Base-by-base conservation (phyloP, 257 asterid genomes). In the Solanum pinnatisectum region DNA sequence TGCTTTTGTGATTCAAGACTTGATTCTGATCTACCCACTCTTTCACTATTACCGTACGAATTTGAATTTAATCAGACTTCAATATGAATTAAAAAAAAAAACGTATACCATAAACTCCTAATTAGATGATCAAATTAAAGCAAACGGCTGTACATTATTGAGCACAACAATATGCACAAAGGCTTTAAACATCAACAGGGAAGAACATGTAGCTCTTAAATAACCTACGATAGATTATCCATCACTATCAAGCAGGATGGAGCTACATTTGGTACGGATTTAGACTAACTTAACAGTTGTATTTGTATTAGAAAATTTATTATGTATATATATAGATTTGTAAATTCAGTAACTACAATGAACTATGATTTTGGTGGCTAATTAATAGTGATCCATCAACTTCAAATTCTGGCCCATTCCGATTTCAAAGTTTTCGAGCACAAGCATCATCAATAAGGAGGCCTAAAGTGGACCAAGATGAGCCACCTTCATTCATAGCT, bases 1-100 rank as follows among this genome's bases (percentile, higher is more conserved):
- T 89, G 1, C 88, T 90, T 2, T 85, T 87, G 87, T 96, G 98
- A 5, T 42, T 27, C 13, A 95, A 92, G 5, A 95, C 90, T 5
- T 85, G 68, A 42, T 82, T 27, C 89, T 96, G 98, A 81, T 93
- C 95, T 18, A 94, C 96, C 97, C 98, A 95, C n/a, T 90, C 96
- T 22, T 81, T 89, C 22, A 93, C 93, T 23, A 94, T n/a, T 33
- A 2, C 3, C 3, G 35, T 33, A 4, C 4, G 35, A 33, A 33
- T 33, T 33, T 33, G 4, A 3, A 33, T 33, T 33, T 33, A 33
- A 33, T 33, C 35, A 3, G 3, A 33, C 3, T 33, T 33, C 3
- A 33, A 3, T 33, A 3, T 33, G 35, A 0, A 33, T 33, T 30
- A 30, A 30, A 30, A 30, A 33, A 33, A 33, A 33, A 33, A 33